Base-by-base conservation (phyloP, 2,329 filamentous ascomycete genomes). In the Aureobasidium sp. region DNA sequence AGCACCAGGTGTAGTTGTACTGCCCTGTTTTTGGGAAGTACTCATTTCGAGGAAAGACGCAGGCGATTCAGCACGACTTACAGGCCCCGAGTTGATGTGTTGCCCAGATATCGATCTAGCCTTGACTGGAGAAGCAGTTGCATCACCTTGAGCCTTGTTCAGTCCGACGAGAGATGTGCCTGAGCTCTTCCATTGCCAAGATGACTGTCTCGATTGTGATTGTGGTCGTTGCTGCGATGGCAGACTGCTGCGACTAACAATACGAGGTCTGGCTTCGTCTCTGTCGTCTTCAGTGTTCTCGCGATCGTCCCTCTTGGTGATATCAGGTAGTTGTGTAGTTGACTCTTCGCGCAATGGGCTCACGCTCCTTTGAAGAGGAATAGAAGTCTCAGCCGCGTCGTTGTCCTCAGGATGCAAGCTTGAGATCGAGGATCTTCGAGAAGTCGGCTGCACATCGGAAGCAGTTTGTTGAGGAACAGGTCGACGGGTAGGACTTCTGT, bases 211-310 rank as follows among this genome's bases (percentile, higher is more conserved):
- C 15, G 59, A 53, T 42, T 53, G 36, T 8, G 42, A 48, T 25
- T 32, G 29, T 1, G 59, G 59, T 25, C 59, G 49, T 47, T 61
- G 59, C 34, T 61, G 59, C 11, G 59, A 61, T 21, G 59, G 59
- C 10, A 61, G 42, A 48, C 59, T 61, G 21, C 49, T 41, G 11
- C 59, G 48, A 16, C 59, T 45, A 16, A 59, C 37, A 6, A 59
- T 36, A 6, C 42, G 45, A 34, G 57, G 57, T 42, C 57, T 59
- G 39, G 57, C 34, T 3, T 27, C 36, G 10, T 41, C 36, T 42
- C 11, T 49, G 4, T 27, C 34, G 9, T 49, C 34, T 16, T 25
- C 42, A n/a, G n/a, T 39, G 2, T 47, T 48, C 10, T 37, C 42
- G 8, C 32, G 42, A 3, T 39, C 42, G 5, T 4, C 16, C 27